phyloP scores from a whole-genome alignment of 306 rosid genomes.

The Fagus sylvatica region DNA sequence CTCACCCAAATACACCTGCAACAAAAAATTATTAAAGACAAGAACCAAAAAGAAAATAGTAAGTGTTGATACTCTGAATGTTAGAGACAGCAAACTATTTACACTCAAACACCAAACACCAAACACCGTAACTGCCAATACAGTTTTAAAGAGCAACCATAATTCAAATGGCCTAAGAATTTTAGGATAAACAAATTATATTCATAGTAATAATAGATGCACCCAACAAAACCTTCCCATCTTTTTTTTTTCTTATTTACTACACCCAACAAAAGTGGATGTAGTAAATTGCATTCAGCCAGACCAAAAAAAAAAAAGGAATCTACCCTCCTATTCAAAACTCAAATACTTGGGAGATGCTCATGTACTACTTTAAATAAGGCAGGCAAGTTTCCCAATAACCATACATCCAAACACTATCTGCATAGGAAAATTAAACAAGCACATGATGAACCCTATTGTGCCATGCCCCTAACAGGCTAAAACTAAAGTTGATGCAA shows the following conservation, averaged over 20 bases:
- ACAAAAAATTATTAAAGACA: background rate
- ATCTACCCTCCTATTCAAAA: no score
- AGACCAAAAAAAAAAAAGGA: no score
- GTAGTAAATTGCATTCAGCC: no score
- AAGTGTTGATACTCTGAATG: no score
- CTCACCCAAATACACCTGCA: constrained; percentile 97
- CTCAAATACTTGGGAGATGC: no score
- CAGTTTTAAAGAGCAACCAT: background rate
- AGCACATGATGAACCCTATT: background rate
- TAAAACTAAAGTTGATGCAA: background rate
- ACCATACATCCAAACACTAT: background rate
- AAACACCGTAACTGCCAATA: background rate
- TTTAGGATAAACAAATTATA: no score
- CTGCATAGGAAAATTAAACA: background rate
- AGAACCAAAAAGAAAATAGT: constrained; percentile 1
- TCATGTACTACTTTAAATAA: no score
- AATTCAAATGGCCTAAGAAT: background rate
- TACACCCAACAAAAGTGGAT: background rate
- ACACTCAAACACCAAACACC: constrained; percentile 1
- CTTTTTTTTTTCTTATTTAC: no score
- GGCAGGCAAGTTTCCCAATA: no score
- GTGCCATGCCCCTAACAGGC: background rate
- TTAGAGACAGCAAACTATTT: no score
- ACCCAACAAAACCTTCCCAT: no score
- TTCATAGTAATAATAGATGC: no score